Evolutionary conservation across 208 protist genomes (phyloP).

Genomic region (Tritrichomonas foetus): DNA sequence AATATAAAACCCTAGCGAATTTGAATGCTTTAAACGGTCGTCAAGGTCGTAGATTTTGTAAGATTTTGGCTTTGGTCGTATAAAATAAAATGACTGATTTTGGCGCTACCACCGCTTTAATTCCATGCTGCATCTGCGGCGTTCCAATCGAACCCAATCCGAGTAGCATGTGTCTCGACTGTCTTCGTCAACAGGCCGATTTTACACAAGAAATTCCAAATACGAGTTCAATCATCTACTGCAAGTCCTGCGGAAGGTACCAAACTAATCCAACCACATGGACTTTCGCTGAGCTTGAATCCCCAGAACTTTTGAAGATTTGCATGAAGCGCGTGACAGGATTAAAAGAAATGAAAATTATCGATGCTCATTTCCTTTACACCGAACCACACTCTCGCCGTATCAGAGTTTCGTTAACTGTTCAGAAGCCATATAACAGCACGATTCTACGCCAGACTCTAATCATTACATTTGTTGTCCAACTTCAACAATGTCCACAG

Average conservation of each 20-base stretch:
- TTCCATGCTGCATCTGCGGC: constrained; percentile 21
- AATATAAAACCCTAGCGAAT: no score
- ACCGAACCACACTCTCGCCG: neutral
- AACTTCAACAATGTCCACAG: neutral
- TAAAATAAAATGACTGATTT: neutral
- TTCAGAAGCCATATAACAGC: constrained; percentile 15
- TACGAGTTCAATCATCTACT: neutral
- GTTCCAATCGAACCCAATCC: constrained; percentile 31
- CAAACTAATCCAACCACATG: neutral
- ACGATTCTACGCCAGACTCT: constrained; percentile 10
- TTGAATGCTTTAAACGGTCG: no score
- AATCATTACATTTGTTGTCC: neutral
- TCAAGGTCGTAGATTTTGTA: no score
- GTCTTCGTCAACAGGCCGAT: neutral
- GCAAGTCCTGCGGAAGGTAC: constrained; percentile 3
- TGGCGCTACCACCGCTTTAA: neutral
- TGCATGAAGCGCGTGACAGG: neutral
- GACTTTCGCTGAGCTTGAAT: neutral
- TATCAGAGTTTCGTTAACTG: neutral
- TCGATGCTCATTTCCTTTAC: constrained; percentile 4
- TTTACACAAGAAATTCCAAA: constrained; percentile 31
- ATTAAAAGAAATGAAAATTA: neutral
- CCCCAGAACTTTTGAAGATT: neutral
- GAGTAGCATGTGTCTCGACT: neutral
- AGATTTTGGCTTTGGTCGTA: neutral